phyloP scores from a whole-genome alignment of 768 basidiomycete genomes.

The Russula vinacea region DNA sequence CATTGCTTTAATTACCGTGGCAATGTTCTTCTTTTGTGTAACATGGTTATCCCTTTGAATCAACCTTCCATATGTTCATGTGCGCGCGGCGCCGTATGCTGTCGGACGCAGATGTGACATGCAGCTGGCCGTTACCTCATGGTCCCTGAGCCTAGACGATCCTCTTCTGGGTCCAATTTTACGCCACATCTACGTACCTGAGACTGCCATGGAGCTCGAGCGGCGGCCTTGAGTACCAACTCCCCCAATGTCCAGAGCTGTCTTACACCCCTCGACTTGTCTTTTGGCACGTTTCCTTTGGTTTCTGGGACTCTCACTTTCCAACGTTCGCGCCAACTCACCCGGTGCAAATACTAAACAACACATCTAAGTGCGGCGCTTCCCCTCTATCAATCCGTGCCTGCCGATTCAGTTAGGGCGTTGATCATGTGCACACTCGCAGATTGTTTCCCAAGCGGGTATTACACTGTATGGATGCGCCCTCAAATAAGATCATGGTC shows the following conservation, averaged over 20 bases:
- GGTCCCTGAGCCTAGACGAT: neutral
- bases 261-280: neutral
- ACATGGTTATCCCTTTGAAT: neutral
- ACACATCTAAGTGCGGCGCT: neutral
- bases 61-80: neutral
- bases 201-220: neutral
- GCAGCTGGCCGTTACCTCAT: neutral
- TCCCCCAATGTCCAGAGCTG: neutral
- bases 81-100: too few relatives aligned
- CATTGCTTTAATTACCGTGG: neutral
- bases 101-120: neutral
- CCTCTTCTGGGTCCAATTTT: neutral
- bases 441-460: neutral
- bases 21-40: neutral
- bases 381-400: neutral
- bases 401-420: neutral
- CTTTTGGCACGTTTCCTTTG: neutral
- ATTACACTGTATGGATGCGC: neutral
- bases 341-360: neutral
- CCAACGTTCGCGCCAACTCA: neutral
- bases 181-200: neutral
- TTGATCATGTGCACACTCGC: neutral
- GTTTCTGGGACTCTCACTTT: neutral
- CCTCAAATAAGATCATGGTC: neutral
- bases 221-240: neutral